phyloP scores from a whole-genome alignment of 2,329 filamentous ascomycete genomes.

The Hypoxylon sp. region DNA sequence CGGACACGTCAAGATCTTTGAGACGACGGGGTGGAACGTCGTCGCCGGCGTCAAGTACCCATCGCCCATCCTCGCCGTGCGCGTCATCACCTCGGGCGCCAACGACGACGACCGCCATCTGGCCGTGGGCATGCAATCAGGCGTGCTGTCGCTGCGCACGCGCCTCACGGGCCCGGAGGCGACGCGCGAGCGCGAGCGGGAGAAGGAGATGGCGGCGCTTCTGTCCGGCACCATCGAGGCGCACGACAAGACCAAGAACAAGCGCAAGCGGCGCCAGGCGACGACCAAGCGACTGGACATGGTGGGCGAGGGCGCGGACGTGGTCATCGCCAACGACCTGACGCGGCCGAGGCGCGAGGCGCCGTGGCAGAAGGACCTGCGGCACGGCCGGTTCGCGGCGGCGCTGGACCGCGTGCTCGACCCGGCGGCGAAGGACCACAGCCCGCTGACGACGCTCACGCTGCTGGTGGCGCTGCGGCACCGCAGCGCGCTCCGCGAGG shows the following conservation, averaged over 20 bases:
- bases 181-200: slow-evolving; percentile 75
- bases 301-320: slow-evolving; percentile 83
- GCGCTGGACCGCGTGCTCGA: slow-evolving; percentile 84
- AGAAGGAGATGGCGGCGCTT: slow-evolving; percentile 85
- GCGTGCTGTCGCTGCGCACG: slow-evolving; percentile 88
- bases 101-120: slow-evolving; percentile 87
- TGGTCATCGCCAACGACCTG: slow-evolving; percentile 81
- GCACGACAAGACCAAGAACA: slow-evolving; percentile 76
- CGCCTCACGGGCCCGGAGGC: slow-evolving; percentile 87
- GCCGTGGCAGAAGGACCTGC: slow-evolving; percentile 82
- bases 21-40: slow-evolving; percentile 93
- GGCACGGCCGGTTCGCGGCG: slow-evolving; percentile 77
- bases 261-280: slow-evolving; percentile 68
- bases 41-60: slow-evolving; percentile 95
- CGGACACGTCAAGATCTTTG: slow-evolving; percentile 96
- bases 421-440: slow-evolving; percentile 58
- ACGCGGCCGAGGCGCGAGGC: slow-evolving; percentile 59
- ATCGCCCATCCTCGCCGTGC: slow-evolving; percentile 85
- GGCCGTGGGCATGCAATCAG: slow-evolving; percentile 93
- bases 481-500: slow-evolving; percentile 82
- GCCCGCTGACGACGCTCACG: slow-evolving; percentile 73
- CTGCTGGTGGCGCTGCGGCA: slow-evolving; percentile 86
- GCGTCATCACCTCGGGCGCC: slow-evolving; percentile 74
- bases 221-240: slow-evolving; percentile 79
- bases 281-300: slow-evolving; percentile 72